Evolutionary conservation across 768 basidiomycete genomes (phyloP).

Genomic region (Boletellus ananiceps): DNA sequence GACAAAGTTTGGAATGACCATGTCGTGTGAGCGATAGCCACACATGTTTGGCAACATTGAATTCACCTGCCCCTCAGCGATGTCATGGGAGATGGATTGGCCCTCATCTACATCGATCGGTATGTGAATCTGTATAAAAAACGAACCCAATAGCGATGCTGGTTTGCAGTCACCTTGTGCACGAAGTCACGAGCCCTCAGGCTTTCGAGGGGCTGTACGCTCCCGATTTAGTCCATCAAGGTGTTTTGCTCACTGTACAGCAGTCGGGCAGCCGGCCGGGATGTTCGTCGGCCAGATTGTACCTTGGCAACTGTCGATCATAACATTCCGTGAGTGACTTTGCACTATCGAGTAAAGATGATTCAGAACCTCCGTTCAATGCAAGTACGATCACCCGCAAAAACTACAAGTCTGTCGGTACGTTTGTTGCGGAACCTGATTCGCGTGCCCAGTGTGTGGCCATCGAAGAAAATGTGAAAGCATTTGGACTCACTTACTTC

Average conservation of each 20-base stretch:
- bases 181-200: slow-evolving; percentile 93
- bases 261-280: slow-evolving; percentile 69
- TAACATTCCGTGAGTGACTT: slow-evolving; percentile 68
- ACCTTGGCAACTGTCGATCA: slow-evolving; percentile 89
- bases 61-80: slow-evolving; percentile 42
- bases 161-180: slow-evolving; percentile 53
- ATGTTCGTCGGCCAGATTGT: slow-evolving; percentile 81
- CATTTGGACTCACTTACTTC: slow-evolving; percentile 89
- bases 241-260: slow-evolving; percentile 9
- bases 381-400: slow-evolving; percentile 68
- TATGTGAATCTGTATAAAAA: slow-evolving; percentile 25
- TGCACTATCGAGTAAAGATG: background rate
- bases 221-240: background rate
- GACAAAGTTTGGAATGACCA: slow-evolving; percentile 99
- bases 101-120: slow-evolving; percentile 83
- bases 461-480: slow-evolving; percentile 85
- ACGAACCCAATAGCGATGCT: background rate
- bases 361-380: background rate
- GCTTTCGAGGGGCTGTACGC: slow-evolving; percentile 83
- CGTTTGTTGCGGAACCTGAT: slow-evolving; percentile 81
- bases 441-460: slow-evolving; percentile 80
- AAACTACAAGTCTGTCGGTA: slow-evolving; percentile 62
- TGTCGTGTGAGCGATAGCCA: slow-evolving; percentile 59
- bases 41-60: slow-evolving; percentile 12
- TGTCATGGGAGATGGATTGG: slow-evolving; percentile 68